Percentiles rank a stretch among this genome's conserved stretches.
Conservation (phyloP, 2,329 filamentous ascomycete genomes). For the Esteya vermicola region DNA sequence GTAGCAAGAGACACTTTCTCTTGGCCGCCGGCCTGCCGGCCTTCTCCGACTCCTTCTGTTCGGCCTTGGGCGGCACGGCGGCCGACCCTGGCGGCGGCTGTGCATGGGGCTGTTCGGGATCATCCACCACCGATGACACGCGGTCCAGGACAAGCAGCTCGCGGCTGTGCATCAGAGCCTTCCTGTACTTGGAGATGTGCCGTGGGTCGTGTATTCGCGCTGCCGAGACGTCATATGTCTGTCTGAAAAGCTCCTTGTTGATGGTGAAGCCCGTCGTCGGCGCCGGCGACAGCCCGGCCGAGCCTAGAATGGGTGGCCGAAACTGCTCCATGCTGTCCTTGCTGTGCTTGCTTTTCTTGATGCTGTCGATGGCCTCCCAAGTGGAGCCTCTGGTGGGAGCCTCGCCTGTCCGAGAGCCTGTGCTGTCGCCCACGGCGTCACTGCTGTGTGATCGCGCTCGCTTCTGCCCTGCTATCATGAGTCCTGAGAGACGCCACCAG, state of each 20-base stretch:
- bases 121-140: constrained; percentile 45
- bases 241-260: constrained; percentile 72
- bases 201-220: constrained; percentile 63
- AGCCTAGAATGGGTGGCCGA: constrained; percentile 68
- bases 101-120: constrained; percentile 40
- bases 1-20: constrained; percentile 46
- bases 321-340: constrained; percentile 47
- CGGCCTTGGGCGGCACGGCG: too few relatives aligned
- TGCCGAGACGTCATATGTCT: constrained; percentile 61
- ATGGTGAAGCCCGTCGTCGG: constrained; percentile 34
- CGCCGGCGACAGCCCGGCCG: constrained; percentile 55
- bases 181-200: constrained; percentile 59
- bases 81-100: constrained; percentile 23
- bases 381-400: neutral
- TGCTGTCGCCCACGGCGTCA: constrained; percentile 3
- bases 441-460: constrained; percentile 7
- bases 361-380: neutral
- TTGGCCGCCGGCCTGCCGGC: neutral
- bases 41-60: too few relatives aligned
- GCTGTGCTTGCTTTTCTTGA: too few relatives aligned
- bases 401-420: too few relatives aligned
- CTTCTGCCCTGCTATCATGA: constrained; percentile 9
- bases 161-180: constrained; percentile 46
- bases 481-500: neutral
- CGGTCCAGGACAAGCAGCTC: constrained; percentile 54